phyloP scores from a whole-genome alignment of 2,329 filamentous ascomycete species.

The Fusarium buharicum region DNA sequence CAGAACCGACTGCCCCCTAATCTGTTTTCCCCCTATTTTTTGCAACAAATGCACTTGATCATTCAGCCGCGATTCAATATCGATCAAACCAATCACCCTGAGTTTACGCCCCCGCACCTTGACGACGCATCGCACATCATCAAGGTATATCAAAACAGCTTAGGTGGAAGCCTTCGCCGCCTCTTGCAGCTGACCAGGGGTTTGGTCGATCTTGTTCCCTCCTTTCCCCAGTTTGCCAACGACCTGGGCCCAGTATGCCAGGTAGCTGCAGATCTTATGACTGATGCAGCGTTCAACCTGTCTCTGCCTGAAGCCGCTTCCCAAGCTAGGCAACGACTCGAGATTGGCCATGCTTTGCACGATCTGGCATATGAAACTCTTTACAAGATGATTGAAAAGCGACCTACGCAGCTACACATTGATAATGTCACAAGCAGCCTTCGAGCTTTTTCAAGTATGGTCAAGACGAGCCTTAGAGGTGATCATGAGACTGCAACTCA shows the following conservation, averaged over 20 bases:
- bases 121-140: slow-evolving; percentile 52
- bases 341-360: slow-evolving; percentile 57
- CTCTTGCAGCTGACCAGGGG: slow-evolving; percentile 57
- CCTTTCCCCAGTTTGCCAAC: slow-evolving; percentile 60
- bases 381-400: slow-evolving; percentile 63
- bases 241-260: slow-evolving; percentile 53
- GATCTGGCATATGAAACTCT: slow-evolving; percentile 56
- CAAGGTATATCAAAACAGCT: slow-evolving; percentile 55
- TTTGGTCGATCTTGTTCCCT: slow-evolving; percentile 55
- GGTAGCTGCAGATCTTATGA: slow-evolving; percentile 49
- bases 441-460: slow-evolving; percentile 56
- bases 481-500: slow-evolving; percentile 51
- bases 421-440: slow-evolving; percentile 57
- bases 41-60: slow-evolving; percentile 56
- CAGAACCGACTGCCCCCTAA: slow-evolving; percentile 36
- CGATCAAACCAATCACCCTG: slow-evolving; percentile 23
- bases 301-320: slow-evolving; percentile 30
- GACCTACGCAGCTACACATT: slow-evolving; percentile 61
- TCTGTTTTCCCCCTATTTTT: slow-evolving; percentile 52
- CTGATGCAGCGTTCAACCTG: slow-evolving; percentile 45
- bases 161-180: slow-evolving; percentile 55
- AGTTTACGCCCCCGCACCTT: slow-evolving; percentile 23
- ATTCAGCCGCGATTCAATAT: slow-evolving; percentile 28
- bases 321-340: slow-evolving; percentile 50
- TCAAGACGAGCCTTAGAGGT: slow-evolving; percentile 54